Percentiles rank a stretch among this genome's conserved stretches.
Evolutionary conservation across 208 protist genomes (phyloP).

Genomic region (Endotrypanum monterogeii): DNA sequence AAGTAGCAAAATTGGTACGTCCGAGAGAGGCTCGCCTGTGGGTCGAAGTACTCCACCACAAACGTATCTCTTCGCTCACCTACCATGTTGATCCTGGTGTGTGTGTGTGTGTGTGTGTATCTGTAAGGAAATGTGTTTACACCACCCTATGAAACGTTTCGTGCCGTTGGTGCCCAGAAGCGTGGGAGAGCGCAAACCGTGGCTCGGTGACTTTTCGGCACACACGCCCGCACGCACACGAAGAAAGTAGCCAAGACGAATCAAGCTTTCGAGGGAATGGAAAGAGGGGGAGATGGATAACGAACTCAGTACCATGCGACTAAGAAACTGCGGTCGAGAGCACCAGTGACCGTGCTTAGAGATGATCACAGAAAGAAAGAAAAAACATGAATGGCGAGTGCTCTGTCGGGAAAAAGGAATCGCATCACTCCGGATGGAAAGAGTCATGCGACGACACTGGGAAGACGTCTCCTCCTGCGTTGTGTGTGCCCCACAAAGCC

Average conservation of each 20-base stretch:
- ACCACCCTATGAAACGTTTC: neutral
- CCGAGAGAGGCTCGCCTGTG: constrained; percentile 84
- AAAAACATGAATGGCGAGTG: neutral
- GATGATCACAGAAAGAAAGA: neutral
- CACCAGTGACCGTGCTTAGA: neutral
- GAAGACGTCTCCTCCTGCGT: neutral
- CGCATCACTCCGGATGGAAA: neutral
- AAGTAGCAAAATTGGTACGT: constrained; percentile 93
- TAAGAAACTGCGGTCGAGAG: neutral
- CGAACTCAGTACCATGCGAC: constrained; percentile 4
- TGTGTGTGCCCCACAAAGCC: neutral
- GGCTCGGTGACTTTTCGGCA: neutral
- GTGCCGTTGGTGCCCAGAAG: neutral
- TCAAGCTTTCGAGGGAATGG: constrained; percentile 1
- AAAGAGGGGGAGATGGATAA: constrained; percentile 14
- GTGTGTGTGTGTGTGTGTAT: neutral
- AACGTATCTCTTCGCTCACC: constrained; percentile 69
- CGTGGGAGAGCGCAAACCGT: neutral
- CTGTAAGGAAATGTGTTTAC: neutral
- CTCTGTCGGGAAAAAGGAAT: neutral
- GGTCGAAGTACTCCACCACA: constrained; percentile 91
- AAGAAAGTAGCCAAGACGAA: neutral
- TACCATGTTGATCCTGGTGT: constrained; percentile 31
- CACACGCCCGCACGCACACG: constrained; percentile 8
- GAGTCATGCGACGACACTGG: neutral